Evolutionary conservation across 495 filamentous ascomycete species (phyloP), one percentile per base, ranked within the genome.

Genomic region (Penicillium verhagenii): DNA sequence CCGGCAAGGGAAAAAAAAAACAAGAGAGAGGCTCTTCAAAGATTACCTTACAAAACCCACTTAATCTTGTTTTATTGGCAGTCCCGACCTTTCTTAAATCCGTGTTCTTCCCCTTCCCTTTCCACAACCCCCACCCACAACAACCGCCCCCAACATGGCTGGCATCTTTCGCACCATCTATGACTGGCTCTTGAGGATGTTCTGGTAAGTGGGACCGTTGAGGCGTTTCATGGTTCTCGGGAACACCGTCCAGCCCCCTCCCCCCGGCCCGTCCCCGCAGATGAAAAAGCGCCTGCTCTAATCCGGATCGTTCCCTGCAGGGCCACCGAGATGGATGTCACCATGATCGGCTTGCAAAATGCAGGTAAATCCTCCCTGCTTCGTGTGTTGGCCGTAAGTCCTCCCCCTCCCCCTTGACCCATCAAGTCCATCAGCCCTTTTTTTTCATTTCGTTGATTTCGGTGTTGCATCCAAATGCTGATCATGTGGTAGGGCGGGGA

Each of bases 281-380:
- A 57, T 35, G 57, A 62, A 58, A 56, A 31, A 20, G 47, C 24
- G 54, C 50, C 44, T 54, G 52, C 50, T 45, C 57, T 52, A 66
- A 49, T 35, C 38, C 37, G 40, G 47, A 43, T 49, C 35, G n/a
- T 47, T 54, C 43, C 51, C 44, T 64, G 58, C 52, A 98, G 94
- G 94, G 90, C 92, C 54, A 96, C 91, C 35, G 94, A 98, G 80
- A 96, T 98, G 91, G 93, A 98, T 72, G 91, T 98, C 71, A 98
- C 94, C 57, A 96, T 98, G 91, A 95, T 98, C 77, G 94, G 94
- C 21, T 77, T 98, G 70, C 94, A 98, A 70, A 98, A 98, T 76
- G 94, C 94, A 48, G 94, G 94, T 56, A 98, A 98, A 75, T 97
- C 94, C 44, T 97, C 93, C 29, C 73, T 98, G 68, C 79, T 97